These are phyloP conservation scores for Calonectria pauciramosa DNA, from an alignment of 2,329 filamentous ascomycete genomes.

Conservation along the genomic window DNA sequence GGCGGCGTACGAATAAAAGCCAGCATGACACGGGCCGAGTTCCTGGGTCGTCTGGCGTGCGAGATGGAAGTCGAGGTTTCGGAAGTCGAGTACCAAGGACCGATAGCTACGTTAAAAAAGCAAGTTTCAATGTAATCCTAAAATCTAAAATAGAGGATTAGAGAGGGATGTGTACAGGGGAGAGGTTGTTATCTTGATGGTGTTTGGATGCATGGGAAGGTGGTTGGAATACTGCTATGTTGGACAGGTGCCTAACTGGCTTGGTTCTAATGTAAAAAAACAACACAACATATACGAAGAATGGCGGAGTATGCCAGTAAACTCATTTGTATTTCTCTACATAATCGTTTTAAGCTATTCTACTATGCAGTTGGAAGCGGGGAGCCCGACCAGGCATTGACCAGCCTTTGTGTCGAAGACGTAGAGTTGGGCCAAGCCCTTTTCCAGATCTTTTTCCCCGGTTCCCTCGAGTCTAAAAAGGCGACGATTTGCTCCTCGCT, in stretches of 20 bases:
- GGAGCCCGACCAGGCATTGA: neutral
- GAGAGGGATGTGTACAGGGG: neutral
- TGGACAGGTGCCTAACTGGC: neutral
- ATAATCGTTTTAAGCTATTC: neutral
- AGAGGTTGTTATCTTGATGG: neutral
- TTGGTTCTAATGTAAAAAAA: neutral
- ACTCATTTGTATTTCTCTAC: neutral
- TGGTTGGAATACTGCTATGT: neutral
- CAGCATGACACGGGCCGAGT: conserved; percentile 41
- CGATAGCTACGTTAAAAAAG: neutral
- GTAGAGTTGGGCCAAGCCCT: neutral
- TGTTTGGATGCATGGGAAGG: neutral
- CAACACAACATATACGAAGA: neutral
- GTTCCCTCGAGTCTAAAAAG: neutral
- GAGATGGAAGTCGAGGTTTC: conserved; percentile 42
- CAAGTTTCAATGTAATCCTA: conserved; percentile 3
- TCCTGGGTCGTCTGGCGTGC: conserved; percentile 41
- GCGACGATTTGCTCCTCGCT: neutral
- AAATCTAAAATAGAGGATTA: conserved; percentile 6
- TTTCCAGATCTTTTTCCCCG: neutral
- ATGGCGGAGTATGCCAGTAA: neutral
- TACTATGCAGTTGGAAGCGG: neutral
- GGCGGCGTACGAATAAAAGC: conserved; percentile 41
- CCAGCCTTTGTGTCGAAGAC: neutral
- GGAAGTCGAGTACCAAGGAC: conserved; percentile 37